Conservation (phyloP, 768 basidiomycete species). For the Leccinum rimulosum region DNA sequence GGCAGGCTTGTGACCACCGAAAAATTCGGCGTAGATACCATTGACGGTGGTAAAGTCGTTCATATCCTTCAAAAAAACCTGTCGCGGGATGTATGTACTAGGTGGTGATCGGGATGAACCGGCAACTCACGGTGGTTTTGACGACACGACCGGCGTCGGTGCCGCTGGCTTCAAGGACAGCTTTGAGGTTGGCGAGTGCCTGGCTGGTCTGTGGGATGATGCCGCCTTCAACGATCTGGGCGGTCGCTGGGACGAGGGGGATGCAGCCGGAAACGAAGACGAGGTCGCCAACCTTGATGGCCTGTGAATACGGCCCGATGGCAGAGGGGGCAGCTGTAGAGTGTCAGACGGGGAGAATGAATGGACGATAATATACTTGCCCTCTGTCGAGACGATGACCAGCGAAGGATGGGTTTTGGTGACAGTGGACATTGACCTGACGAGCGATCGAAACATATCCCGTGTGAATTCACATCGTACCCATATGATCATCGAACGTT, state of each 20-base stretch:
- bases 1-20: constrained; percentile 90
- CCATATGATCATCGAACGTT: too few relatives aligned
- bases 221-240: constrained; percentile 34
- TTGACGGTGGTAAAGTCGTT: constrained; percentile 86
- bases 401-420: constrained; percentile 36
- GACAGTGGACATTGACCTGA: constrained; percentile 24
- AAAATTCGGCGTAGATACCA: constrained; percentile 76
- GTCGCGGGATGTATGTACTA: neutral
- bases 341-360: neutral
- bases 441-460: neutral
- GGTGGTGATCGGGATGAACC: neutral
- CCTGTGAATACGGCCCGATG: constrained; percentile 88
- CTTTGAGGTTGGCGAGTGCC: constrained; percentile 81
- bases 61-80: constrained; percentile 95
- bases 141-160: constrained; percentile 77
- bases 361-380: constrained; percentile 9
- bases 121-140: constrained; percentile 83
- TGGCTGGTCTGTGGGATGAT: constrained; percentile 58
- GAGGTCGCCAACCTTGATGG: constrained; percentile 76
- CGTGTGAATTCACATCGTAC: neutral
- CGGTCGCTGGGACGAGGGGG: constrained; percentile 73
- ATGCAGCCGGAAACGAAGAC: constrained; percentile 91
- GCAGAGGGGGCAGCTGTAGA: constrained; percentile 68
- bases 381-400: constrained; percentile 33
- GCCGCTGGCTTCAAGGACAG: constrained; percentile 80